A percentile compares a stretch with the other conserved stretches of the same genome.
Conservation (phyloP, 805 yeast species). For the Candida sphagnicola region DNA sequence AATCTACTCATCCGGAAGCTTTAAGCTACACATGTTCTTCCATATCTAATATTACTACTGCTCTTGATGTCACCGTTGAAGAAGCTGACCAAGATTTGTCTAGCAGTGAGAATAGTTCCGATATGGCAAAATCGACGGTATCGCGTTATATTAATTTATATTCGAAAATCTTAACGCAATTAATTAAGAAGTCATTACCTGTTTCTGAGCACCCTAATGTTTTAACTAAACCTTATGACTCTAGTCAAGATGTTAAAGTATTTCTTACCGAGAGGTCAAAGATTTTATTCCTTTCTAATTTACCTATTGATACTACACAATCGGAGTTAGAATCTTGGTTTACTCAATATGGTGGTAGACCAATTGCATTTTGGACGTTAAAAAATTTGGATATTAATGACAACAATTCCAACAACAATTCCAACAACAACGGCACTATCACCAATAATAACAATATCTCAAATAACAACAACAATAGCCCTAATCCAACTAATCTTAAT, state of each 20-base stretch:
- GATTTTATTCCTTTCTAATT: slow-evolving; percentile 73
- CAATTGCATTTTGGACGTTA: slow-evolving; percentile 86
- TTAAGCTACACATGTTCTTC: slow-evolving; percentile 30
- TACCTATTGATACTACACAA: slow-evolving; percentile 85
- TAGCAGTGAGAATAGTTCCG: slow-evolving; percentile 6
- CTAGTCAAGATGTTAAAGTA: slow-evolving; percentile 63
- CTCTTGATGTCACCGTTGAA: slow-evolving; percentile 36
- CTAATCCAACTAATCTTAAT: slow-evolving; percentile 32
- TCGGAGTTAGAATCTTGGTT: slow-evolving; percentile 90
- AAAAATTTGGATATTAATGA: slow-evolving; percentile 42
- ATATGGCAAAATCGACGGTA: not conserved
- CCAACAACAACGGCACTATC: slow-evolving; percentile 4
- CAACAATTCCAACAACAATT: not conserved
- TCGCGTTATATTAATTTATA: slow-evolving; percentile 31
- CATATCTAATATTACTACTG: slow-evolving; percentile 41
- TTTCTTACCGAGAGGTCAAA: slow-evolving; percentile 71
- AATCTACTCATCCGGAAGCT: slow-evolving; percentile 51
- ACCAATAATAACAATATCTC: slow-evolving; percentile 8
- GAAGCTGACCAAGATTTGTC: slow-evolving; percentile 3
- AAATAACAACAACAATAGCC: slow-evolving; percentile 3
- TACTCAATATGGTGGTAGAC: slow-evolving; percentile 79
- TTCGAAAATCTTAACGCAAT: slow-evolving; percentile 40
- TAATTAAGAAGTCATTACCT: slow-evolving; percentile 46
- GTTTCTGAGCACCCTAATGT: slow-evolving; percentile 51
- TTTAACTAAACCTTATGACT: slow-evolving; percentile 71